Evolutionary conservation across 1,139 yeast genomes (phyloP), one percentile per base, ranked within the genome.

Genomic region (Spencermartinsiella ligniputridi): DNA sequence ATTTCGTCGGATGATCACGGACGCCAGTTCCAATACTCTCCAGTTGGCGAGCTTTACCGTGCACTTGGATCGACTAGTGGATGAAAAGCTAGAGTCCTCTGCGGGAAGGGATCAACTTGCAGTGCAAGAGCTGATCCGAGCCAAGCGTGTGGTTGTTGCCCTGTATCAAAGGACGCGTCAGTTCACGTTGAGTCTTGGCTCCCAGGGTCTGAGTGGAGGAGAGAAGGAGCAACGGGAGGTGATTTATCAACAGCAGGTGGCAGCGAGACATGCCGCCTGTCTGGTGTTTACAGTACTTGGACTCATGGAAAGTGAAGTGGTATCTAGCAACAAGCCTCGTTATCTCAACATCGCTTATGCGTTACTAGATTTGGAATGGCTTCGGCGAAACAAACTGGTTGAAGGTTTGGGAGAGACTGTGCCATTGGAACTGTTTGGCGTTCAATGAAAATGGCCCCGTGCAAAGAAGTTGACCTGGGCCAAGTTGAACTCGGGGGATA

Each of bases 1-100:
- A n/a, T 48, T 48, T 40, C 43, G 48, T 16, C 40, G 53, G 1
- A 49, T 59, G 57, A 56, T 57, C 24, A 52, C 52, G 51, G 54
- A 56, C 34, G 55, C 63, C 29, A 55, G 61, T 27, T 42, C 56
- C 36, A 58, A 53, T 30, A 57, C 63, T 2, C 51, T 62, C 35
- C 66, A 62, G 47, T 52, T 62, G 39, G 66, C 66, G 6, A 51
- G 62, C 9, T 57, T 60, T 38, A 53, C 55, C 1, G 58, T 54
- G 24, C 58, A 55, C 29, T 36, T 55, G 21, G 58, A 54, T 37
- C 43, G 54, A 33, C 36, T 52, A 18, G 48, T 47, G 11, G 40
- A 24, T 8, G 17, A 27, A 15, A 27, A 27, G 15, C 32, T 27
- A 5, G 32, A 27, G 15, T 27, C 32, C 5, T 27, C 32, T 9